phyloP scores from a whole-genome alignment of 495 filamentous ascomycete species.

The Penicillium lagena region DNA sequence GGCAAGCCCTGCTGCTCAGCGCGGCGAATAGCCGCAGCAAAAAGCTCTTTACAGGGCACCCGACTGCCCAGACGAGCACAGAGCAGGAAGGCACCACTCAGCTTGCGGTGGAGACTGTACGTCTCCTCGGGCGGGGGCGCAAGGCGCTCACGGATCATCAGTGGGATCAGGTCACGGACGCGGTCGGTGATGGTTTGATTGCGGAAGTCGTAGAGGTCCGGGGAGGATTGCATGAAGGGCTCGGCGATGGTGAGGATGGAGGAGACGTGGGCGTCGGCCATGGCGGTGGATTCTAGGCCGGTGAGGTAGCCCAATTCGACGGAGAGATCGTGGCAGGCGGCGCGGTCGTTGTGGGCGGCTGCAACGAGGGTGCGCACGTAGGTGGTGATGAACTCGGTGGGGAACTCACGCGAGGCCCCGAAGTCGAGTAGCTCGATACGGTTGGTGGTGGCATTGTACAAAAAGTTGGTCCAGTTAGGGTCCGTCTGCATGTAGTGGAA shows the following conservation, averaged over 20 bases:
- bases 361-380: slow-evolving; percentile 76
- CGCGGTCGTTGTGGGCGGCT: slow-evolving; percentile 62
- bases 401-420: slow-evolving; percentile 84
- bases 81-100: slow-evolving; percentile 92
- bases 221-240: slow-evolving; percentile 70
- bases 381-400: slow-evolving; percentile 64
- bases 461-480: slow-evolving; percentile 99
- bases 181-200: slow-evolving; percentile 95
- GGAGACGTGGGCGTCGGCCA: slow-evolving; percentile 81
- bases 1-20: slow-evolving; percentile 21
- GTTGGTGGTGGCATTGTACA: slow-evolving; percentile 68
- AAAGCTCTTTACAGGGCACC: slow-evolving; percentile 76
- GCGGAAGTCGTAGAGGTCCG: slow-evolving; percentile 83
- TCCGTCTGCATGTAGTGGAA: slow-evolving; percentile 99
- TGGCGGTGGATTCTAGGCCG: slow-evolving; percentile 71
- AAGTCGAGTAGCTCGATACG: slow-evolving; percentile 93
- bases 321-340: slow-evolving; percentile 59
- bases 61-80: slow-evolving; percentile 80
- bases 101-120: slow-evolving; percentile 89
- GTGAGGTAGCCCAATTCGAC: slow-evolving; percentile 86
- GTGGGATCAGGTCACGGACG: slow-evolving; percentile 76
- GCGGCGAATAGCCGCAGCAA: slow-evolving; percentile 57
- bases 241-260: slow-evolving; percentile 86
- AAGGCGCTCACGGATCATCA: slow-evolving; percentile 85
- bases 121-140: slow-evolving; percentile 96